A percentile compares a stretch with the other conserved stretches of the same genome.
Evolutionary conservation across 441 rosid genomes (phyloP).

Genomic region (Viola pubescens): DNA sequence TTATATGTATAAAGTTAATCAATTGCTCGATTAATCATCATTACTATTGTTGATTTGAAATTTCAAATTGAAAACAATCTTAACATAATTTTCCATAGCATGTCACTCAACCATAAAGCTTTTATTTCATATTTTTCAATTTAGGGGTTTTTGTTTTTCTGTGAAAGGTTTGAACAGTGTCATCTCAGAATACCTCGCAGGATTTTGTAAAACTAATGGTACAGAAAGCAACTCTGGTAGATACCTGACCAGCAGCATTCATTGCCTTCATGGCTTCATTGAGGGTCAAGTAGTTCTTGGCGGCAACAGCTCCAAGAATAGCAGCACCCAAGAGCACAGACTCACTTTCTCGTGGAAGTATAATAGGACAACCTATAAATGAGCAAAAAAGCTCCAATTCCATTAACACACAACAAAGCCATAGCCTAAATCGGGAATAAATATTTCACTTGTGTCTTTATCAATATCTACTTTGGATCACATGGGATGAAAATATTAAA

Average conservation of each 20-base stretch:
- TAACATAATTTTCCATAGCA: too few species aligned
- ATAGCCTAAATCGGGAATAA: not conserved
- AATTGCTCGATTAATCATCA: too few species aligned
- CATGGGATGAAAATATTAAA: too few species aligned
- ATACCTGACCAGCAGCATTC: constrained; percentile 84
- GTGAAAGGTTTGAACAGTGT: too few species aligned
- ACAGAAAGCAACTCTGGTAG: not conserved
- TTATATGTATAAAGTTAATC: too few species aligned
- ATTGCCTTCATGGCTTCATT: constrained; percentile 78
- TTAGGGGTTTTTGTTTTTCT: too few species aligned
- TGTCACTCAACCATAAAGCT: too few species aligned
- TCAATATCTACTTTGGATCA: too few species aligned
- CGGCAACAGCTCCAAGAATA: constrained; percentile 85
- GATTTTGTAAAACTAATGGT: not conserved
- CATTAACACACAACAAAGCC: not conserved
- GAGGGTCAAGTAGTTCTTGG: constrained; percentile 56
- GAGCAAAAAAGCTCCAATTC: not conserved
- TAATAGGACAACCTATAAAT: constrained; percentile 64
- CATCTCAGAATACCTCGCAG: too few species aligned
- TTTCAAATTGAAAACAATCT: too few species aligned
- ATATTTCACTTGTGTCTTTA: not conserved
- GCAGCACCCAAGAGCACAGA: constrained; percentile 90
- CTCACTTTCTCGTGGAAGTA: constrained; percentile 89
- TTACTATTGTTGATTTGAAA: too few species aligned
- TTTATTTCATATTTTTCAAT: too few species aligned